Percentiles rank a stretch among this genome's conserved stretches.
Evolutionary conservation across 2,329 filamentous ascomycete species (phyloP).

Genomic region (Paecilomyces niveus): DNA sequence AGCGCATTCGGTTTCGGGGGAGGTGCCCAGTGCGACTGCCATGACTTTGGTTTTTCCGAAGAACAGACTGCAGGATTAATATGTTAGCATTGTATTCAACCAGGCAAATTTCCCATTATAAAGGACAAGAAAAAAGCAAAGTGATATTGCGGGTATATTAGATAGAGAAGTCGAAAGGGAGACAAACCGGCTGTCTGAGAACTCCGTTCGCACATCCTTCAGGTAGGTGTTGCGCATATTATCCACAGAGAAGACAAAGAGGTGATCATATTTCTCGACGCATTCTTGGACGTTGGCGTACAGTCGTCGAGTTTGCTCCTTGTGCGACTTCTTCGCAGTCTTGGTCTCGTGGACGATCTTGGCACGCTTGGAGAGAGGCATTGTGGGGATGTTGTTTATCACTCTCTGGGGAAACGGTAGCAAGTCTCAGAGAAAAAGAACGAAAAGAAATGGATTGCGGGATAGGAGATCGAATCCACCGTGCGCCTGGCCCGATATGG

Average conservation of each 20-base stretch:
- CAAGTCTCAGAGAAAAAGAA: neutral
- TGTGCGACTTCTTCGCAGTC: conserved; percentile 85
- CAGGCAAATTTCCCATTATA: neutral
- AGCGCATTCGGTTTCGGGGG: conserved; percentile 69
- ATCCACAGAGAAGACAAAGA: conserved; percentile 88
- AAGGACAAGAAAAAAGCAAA: conserved; percentile 21
- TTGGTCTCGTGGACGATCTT: conserved; percentile 85
- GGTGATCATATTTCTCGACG: conserved; percentile 77
- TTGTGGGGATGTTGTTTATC: conserved; percentile 36
- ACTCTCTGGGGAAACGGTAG: neutral
- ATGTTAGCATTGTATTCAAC: conserved; percentile 1
- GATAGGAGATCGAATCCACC: neutral
- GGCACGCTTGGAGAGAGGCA: conserved; percentile 95
- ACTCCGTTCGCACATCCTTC: conserved; percentile 79
- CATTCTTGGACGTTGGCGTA: conserved; percentile 83
- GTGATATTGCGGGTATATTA: neutral
- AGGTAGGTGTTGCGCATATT: conserved; percentile 98
- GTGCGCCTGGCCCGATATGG: conserved; percentile 4
- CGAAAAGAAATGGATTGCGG: neutral
- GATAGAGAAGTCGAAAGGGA: neutral
- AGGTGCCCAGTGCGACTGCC: conserved; percentile 82
- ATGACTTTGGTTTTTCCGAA: conserved; percentile 99
- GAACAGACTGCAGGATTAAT: conserved; percentile 60
- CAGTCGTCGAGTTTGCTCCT: conserved; percentile 78
- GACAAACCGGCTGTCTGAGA: conserved; percentile 69